These are phyloP conservation scores for Globisporangium lucens DNA, from an alignment of 352 stramenopile genomes.

Conservation along the genomic window DNA sequence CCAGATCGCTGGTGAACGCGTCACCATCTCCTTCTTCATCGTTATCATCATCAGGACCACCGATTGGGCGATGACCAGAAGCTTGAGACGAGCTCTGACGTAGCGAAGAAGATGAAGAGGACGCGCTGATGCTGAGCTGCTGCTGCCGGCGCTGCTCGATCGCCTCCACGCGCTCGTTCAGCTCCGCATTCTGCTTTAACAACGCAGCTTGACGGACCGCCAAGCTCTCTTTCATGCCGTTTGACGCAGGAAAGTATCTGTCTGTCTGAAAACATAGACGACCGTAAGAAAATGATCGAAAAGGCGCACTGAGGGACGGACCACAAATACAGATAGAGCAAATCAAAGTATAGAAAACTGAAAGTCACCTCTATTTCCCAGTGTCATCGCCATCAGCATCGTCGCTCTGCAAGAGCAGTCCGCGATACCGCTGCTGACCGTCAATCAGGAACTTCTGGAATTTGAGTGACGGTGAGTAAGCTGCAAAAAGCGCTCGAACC, in stretches of 20 bases:
- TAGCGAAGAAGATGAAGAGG: conserved; percentile 7
- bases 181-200: conserved; percentile 55
- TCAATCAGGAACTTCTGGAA: conserved; percentile 47
- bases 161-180: conserved; percentile 63
- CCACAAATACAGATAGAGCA: background rate
- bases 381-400: background rate
- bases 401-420: conserved; percentile 30
- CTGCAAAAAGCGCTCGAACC: conserved; percentile 41
- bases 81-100: conserved; percentile 1
- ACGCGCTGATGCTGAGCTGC: conserved; percentile 25
- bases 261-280: background rate
- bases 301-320: background rate
- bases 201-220: conserved; percentile 53
- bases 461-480: background rate
- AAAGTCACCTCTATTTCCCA: background rate
- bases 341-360: background rate
- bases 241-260: background rate
- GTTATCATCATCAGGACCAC: background rate
- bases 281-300: background rate
- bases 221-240: conserved; percentile 57
- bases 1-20: conserved; percentile 4
- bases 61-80: background rate
- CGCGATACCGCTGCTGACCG: conserved; percentile 31
- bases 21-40: conserved; percentile 2
- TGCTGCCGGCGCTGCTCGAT: conserved; percentile 62